A percentile compares a stretch with the other conserved stretches of the same genome.
Evolutionary conservation across 2,329 filamentous ascomycete species (phyloP).

Genomic region (Pseudophaeomoniella oleicola): DNA sequence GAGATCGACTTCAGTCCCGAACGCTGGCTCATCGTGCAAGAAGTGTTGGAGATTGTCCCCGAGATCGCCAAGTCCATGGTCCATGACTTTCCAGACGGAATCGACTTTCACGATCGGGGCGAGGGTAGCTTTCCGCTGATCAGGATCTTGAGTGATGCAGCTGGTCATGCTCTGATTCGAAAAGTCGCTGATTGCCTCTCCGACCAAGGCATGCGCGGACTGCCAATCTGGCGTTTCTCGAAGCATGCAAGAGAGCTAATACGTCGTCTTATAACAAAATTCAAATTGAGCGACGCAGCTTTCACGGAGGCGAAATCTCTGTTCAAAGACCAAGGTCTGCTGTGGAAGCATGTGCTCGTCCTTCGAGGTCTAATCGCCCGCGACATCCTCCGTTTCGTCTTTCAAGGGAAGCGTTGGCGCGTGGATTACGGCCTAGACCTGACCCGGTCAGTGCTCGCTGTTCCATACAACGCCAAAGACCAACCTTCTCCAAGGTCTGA

Average conservation of each 20-base stretch:
- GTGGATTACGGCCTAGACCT: conserved; percentile 49
- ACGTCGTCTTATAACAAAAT: too few relatives aligned
- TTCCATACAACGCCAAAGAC: conserved; percentile 48
- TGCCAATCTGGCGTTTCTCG: too few relatives aligned
- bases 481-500: conserved; percentile 40
- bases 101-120: conserved; percentile 7
- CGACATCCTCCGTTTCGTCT: conserved; percentile 38
- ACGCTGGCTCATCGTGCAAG: conserved; percentile 43
- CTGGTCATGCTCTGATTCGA: conserved; percentile 4
- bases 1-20: conserved; percentile 37
- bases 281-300: too few relatives aligned
- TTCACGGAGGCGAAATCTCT: too few relatives aligned
- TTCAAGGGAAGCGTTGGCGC: conserved; percentile 46
- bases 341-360: conserved; percentile 14
- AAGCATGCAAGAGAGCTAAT: too few relatives aligned
- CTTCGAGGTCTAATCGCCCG: conserved; percentile 36
- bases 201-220: too few relatives aligned
- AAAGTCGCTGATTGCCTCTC: conserved; percentile 6
- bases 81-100: neutral
- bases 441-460: conserved; percentile 37
- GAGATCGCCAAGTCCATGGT: conserved; percentile 4
- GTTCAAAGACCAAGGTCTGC: too few relatives aligned
- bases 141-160: conserved; percentile 9
- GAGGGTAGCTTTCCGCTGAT: conserved; percentile 9
- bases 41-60: conserved; percentile 19